phyloP scores from a whole-genome alignment of 768 basidiomycete genomes.

The Dentipellis sp. region DNA sequence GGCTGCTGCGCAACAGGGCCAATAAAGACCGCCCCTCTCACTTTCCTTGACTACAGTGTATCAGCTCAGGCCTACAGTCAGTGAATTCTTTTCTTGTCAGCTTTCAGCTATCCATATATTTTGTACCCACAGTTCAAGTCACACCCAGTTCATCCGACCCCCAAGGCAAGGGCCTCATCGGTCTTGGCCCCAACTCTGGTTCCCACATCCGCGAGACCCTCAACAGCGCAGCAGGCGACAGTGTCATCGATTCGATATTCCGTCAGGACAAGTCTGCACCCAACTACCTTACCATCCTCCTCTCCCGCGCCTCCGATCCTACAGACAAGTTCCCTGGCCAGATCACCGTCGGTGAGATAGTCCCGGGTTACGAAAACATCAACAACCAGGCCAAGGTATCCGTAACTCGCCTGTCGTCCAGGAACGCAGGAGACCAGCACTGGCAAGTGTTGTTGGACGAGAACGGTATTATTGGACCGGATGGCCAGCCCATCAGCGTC shows the following conservation, averaged over 20 bases:
- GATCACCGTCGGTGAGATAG: conserved; percentile 51
- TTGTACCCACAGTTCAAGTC: conserved; percentile 29
- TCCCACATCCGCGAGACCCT: conserved; percentile 35
- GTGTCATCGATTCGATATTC: conserved; percentile 60
- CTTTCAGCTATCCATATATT: neutral
- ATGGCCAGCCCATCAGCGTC: conserved; percentile 40
- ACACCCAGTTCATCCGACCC: conserved; percentile 22
- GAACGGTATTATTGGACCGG: conserved; percentile 53
- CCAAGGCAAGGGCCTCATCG: conserved; percentile 33
- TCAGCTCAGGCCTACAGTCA: conserved; percentile 40
- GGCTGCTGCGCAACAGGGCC: conserved; percentile 23
- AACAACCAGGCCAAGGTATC: conserved; percentile 39
- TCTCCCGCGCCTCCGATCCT: conserved; percentile 51
- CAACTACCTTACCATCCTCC: conserved; percentile 54
- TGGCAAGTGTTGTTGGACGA: conserved; percentile 57
- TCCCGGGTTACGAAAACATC: conserved; percentile 40
- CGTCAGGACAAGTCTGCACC: conserved; percentile 44
- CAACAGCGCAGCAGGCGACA: conserved; percentile 31
- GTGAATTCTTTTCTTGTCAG: conserved; percentile 5
- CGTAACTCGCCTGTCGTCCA: conserved; percentile 31
- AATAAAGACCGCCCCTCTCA: conserved; percentile 33
- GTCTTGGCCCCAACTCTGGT: conserved; percentile 55
- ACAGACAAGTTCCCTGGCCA: conserved; percentile 44
- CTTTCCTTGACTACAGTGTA: conserved; percentile 36
- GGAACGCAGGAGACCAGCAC: conserved; percentile 39